Evolutionary conservation across 257 asterid genomes (phyloP).

Genomic region (Nicotiana sylvestris): DNA sequence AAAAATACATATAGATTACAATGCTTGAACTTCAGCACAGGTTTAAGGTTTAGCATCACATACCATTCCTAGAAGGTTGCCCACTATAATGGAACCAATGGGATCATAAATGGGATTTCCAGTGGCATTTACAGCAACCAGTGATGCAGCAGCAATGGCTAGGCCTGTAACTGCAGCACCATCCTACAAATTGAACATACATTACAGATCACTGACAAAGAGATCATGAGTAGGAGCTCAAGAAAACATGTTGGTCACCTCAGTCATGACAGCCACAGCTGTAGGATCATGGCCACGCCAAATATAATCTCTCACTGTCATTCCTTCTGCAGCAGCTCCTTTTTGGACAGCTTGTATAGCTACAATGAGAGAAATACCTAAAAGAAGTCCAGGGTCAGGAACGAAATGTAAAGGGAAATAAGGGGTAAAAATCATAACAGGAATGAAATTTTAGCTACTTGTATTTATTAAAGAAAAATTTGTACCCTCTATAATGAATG

Average conservation of each 20-base stretch:
- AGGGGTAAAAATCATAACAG: neutral
- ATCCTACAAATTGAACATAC: slow-evolving; percentile 53
- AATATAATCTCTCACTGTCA: slow-evolving; percentile 87
- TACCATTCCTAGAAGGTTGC: slow-evolving; percentile 98
- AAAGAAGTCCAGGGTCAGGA: neutral
- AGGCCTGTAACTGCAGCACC: slow-evolving; percentile 99
- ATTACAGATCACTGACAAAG: slow-evolving; percentile 12
- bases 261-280: slow-evolving; percentile 99
- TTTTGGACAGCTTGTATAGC: slow-evolving; percentile 90
- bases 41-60: slow-evolving; percentile 21
- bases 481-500: slow-evolving; percentile 87
- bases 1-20: neutral
- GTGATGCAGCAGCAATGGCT: slow-evolving; percentile 85
- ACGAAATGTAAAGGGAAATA: neutral
- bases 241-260: slow-evolving; percentile 47
- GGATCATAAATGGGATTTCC: slow-evolving; percentile 97
- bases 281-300: slow-evolving; percentile 99
- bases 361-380: slow-evolving; percentile 92
- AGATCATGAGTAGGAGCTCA: slow-evolving; percentile 12
- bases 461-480: neutral
- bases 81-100: slow-evolving; percentile 88
- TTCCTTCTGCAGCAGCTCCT: slow-evolving; percentile 99
- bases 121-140: slow-evolving; percentile 88
- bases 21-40: neutral
- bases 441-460: neutral